Conservation (phyloP, 176 grass and related monocot species). For the Poa annua region DNA sequence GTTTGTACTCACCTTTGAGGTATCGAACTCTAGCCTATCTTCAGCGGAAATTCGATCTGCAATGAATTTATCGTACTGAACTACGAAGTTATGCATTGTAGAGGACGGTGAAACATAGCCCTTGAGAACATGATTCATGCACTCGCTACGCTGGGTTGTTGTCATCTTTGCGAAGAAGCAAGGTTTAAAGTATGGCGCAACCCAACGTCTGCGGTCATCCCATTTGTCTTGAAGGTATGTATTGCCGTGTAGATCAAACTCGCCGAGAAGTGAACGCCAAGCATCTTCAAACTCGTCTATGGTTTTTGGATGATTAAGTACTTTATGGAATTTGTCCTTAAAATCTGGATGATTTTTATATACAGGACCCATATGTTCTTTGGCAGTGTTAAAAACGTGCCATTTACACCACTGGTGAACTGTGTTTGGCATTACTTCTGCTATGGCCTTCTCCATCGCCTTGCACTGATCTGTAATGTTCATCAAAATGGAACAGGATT, state of each 20-base stretch:
- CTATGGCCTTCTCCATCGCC: neutral
- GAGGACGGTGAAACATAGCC: neutral
- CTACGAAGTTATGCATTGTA: neutral
- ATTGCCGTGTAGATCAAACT: neutral
- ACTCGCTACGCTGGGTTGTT: neutral
- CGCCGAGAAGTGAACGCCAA: neutral
- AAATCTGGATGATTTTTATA: neutral
- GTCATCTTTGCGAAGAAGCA: conserved; percentile 6
- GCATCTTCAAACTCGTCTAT: neutral
- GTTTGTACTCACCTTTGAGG: neutral
- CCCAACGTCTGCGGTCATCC: neutral
- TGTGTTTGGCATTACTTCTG: neutral
- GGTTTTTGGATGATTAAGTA: neutral
- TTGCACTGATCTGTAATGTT: neutral
- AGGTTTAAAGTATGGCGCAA: neutral
- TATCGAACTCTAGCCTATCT: neutral
- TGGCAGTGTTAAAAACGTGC: neutral
- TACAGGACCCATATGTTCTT: neutral
- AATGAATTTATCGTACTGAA: neutral
- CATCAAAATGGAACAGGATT: neutral
- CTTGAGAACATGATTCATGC: conserved; percentile 6
- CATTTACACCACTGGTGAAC: neutral
- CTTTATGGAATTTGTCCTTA: neutral
- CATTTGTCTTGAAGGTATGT: neutral
- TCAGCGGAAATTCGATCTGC: neutral